phyloP scores from a whole-genome alignment of 2,329 filamentous ascomycete genomes.

The Verticillium longisporum region DNA sequence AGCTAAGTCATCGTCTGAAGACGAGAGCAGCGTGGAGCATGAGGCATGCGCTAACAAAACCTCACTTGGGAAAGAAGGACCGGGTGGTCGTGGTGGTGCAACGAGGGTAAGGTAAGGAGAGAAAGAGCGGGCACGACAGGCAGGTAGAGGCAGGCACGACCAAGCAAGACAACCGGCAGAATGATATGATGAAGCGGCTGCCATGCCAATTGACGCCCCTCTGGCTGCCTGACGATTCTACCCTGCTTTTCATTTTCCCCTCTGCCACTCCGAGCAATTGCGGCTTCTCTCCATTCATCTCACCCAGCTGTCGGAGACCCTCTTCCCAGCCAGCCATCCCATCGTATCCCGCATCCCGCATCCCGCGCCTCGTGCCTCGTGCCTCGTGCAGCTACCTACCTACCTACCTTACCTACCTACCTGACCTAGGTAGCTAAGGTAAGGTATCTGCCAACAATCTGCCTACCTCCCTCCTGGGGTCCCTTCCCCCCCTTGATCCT shows the following conservation, averaged over 20 bases:
- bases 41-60: not conserved
- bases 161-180: not conserved
- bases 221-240: not conserved
- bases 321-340: not conserved
- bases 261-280: not conserved
- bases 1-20: no score
- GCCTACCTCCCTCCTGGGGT: not conserved
- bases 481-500: not conserved
- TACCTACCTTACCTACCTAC: not conserved
- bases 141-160: not conserved
- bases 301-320: not conserved
- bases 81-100: not conserved
- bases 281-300: not conserved
- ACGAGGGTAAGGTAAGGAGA: not conserved
- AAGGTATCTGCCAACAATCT: not conserved
- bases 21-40: not conserved
- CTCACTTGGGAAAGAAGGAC: not conserved
- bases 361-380: not conserved
- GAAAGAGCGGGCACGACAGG: not conserved
- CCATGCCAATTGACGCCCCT: no score
- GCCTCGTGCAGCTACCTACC: not conserved
- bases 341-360: not conserved
- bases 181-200: not conserved
- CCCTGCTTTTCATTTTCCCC: not conserved
- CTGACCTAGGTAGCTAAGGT: no score